Conservation (phyloP, 768 basidiomycete genomes). For the Russula compacta region DNA sequence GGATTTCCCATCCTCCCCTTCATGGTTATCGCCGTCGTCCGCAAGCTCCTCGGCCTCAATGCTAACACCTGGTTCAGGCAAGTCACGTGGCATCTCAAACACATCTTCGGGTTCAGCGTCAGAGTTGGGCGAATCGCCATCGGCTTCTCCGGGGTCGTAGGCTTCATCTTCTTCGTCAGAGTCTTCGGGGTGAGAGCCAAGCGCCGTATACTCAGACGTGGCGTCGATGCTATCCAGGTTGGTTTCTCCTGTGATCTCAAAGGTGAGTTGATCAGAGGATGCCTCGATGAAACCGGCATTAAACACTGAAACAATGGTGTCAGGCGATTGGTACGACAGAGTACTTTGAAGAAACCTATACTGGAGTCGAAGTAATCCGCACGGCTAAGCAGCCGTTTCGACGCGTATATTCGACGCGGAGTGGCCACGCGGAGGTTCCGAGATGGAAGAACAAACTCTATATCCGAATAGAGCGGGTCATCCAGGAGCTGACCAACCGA, state of each 20-base stretch:
- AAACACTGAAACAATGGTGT: conserved; percentile 45
- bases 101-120: conserved; percentile 9
- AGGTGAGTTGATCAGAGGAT: conserved; percentile 24
- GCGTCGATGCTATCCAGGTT: conserved; percentile 23
- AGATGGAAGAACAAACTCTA: conserved; percentile 66
- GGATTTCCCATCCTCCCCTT: conserved; percentile 7
- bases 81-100: conserved; percentile 1
- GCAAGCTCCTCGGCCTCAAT: background rate
- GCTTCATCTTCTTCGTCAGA: conserved; percentile 43
- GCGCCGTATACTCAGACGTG: conserved; percentile 41
- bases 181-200: conserved; percentile 34
- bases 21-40: background rate
- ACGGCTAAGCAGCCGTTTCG: conserved; percentile 54
- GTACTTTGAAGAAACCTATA: background rate
- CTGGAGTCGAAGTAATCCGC: conserved; percentile 76
- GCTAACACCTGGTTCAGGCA: background rate
- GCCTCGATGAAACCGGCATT: conserved; percentile 61
- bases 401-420: conserved; percentile 51
- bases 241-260: conserved; percentile 23
- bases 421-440: conserved; percentile 32
- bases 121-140: conserved; percentile 14
- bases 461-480: conserved; percentile 78
- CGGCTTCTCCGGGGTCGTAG: conserved; percentile 24
- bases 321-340: background rate
- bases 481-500: conserved; percentile 69